Evolutionary conservation across 2,329 filamentous ascomycete genomes (phyloP).

Genomic region (Cercospora sp.): DNA sequence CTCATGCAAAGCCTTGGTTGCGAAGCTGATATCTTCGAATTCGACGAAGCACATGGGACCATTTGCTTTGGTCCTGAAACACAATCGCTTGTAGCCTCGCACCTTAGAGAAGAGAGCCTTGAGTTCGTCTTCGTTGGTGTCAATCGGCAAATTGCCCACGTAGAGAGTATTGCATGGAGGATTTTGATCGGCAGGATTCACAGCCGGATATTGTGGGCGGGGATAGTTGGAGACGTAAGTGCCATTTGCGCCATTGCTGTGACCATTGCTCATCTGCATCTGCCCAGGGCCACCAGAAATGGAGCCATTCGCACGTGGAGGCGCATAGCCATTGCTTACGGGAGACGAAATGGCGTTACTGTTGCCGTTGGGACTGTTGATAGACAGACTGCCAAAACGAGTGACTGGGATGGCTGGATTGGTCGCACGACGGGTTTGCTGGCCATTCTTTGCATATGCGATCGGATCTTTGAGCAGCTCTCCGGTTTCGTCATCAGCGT

Average conservation of each 20-base stretch:
- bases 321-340: conserved; percentile 55
- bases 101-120: conserved; percentile 92
- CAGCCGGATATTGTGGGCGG: conserved; percentile 73
- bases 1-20: conserved; percentile 86
- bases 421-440: conserved; percentile 61
- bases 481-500: conserved; percentile 69
- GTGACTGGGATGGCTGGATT: conserved; percentile 69
- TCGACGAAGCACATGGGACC: conserved; percentile 99
- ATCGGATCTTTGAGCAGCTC: conserved; percentile 71
- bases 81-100: conserved; percentile 90
- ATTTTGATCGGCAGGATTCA: conserved; percentile 93
- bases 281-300: conserved; percentile 51
- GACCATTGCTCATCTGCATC: conserved; percentile 29
- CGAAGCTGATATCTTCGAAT: conserved; percentile 89
- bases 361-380: conserved; percentile 62
- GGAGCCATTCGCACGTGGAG: conserved; percentile 49
- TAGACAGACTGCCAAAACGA: conserved; percentile 67
- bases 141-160: conserved; percentile 90
- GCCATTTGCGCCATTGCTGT: conserved; percentile 54
- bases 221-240: conserved; percentile 61
- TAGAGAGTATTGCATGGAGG: conserved; percentile 97
- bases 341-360: conserved; percentile 50
- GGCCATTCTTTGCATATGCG: conserved; percentile 71
- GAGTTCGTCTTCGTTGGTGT: conserved; percentile 92
- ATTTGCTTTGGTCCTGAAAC: conserved; percentile 91